A percentile compares a stretch with the other conserved stretches of the same genome.
phyloP scores from a whole-genome alignment of 2,329 filamentous ascomycete species.

The Zasmidium citrigriseum region DNA sequence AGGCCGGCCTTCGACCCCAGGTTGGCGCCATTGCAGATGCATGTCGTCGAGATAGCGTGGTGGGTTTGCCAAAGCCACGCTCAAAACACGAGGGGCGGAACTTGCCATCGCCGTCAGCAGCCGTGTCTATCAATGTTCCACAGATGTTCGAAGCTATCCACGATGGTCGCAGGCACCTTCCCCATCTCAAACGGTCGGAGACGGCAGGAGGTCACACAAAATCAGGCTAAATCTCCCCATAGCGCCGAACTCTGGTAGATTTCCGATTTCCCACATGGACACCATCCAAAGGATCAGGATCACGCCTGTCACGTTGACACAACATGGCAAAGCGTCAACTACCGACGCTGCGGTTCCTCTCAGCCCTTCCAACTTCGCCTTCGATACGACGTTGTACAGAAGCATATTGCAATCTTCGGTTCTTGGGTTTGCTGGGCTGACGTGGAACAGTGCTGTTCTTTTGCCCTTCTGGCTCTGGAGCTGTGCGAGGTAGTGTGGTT shows the following conservation, averaged over 20 bases:
- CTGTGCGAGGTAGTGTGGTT: not conserved
- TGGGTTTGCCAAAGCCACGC: too few relatives aligned
- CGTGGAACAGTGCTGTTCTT: not conserved
- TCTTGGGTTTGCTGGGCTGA: constrained; percentile 1
- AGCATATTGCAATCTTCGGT: not conserved
- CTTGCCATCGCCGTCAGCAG: too few relatives aligned
- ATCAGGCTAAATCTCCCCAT: not conserved
- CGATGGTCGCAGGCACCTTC: too few relatives aligned
- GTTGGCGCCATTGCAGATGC: not conserved
- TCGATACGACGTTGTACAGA: constrained; percentile 4
- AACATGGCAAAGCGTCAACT: not conserved
- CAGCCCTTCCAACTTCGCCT: too few relatives aligned
- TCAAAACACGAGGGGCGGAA: too few relatives aligned
- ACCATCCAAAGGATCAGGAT: not conserved
- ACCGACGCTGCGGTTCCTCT: not conserved
- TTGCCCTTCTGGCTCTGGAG: not conserved
- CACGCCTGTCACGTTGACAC: not conserved
- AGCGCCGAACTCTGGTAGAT: not conserved
- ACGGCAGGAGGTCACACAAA: not conserved
- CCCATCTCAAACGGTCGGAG: not conserved
- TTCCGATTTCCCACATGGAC: not conserved
- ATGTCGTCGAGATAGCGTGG: not conserved
- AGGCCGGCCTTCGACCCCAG: too few relatives aligned
- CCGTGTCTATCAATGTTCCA: too few relatives aligned
- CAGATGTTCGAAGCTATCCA: too few relatives aligned